Base-by-base conservation (phyloP, 768 basidiomycete genomes). In the Macrocybe gigantea region DNA sequence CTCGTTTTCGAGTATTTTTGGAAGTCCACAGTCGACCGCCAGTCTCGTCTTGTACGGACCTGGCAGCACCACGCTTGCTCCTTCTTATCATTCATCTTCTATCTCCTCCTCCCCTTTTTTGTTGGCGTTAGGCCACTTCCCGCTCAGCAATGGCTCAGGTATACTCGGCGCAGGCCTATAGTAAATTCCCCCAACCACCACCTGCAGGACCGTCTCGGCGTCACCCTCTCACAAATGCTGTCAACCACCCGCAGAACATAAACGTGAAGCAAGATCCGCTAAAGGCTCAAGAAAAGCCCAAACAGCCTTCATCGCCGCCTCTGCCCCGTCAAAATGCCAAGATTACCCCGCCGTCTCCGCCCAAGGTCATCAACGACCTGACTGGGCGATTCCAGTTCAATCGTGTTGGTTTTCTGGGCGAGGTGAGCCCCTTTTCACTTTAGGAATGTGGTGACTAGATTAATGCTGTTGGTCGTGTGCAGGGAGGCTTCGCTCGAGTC, bases 401-500 rank as follows among this genome's bases (percentile, higher is more conserved):
- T 35, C 77, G 89, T 42, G 80, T 93, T 29, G 88, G 87, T 14
- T 89, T 94, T 61, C 70, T 96, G 45, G 93, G 93, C 56, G 93
- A 96, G 83, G 90, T 92, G 51, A 41, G 83, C 71, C 30, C 32
- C 13, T n/a, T 31, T 38, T n/a, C 15, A 30, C 22, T 39, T 12
- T 49, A 29, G 33, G 22, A 38, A 33, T n/a, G 31, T 32, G 40
- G 10, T 34, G 30, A 43, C 52, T 80, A 77, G 47, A 33, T 39
- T 22, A 56, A 44, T 15, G 29, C 22, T 7, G n/a, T 29, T 22
- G 22, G 22, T 22, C 22, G 22, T 22, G 22, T 41, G 2, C 34
- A 71, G 73, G 95, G 95, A 55, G 95, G 95, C 1, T 99, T 99
- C 61, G 95, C 95, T 1, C 79, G 94, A 35, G 95, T 99, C 3